Evolutionary conservation across 1,284 basidiomycete species (phyloP).

Genomic region (Cryptococcus sp.): DNA sequence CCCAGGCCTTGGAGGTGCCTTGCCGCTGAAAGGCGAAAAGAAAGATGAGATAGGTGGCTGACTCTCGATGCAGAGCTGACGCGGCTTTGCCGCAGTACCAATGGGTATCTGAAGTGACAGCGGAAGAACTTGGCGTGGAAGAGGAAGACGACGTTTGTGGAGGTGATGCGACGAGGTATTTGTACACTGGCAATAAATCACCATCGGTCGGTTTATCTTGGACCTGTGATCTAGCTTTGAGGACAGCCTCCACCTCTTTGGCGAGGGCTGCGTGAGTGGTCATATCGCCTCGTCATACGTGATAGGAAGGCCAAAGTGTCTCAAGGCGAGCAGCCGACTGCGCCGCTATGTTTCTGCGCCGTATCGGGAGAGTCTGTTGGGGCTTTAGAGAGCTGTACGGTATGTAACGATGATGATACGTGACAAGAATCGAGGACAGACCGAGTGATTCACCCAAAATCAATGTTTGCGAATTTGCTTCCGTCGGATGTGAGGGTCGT

Average conservation of each 20-base stretch:
- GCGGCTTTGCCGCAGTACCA: constrained; percentile 44
- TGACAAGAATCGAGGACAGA: neutral
- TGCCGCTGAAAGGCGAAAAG: constrained; percentile 72
- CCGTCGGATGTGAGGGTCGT: neutral
- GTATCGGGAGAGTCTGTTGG: too few species aligned
- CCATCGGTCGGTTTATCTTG: constrained; percentile 52
- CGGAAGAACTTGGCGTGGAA: neutral
- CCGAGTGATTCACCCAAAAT: neutral
- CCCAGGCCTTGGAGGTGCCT: constrained; percentile 64
- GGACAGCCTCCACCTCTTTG: constrained; percentile 40
- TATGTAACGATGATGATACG: neutral
- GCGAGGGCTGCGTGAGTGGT: constrained; percentile 3
- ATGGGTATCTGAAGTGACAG: constrained; percentile 20
- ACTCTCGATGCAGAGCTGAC: constrained; percentile 37
- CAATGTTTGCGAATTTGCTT: neutral
- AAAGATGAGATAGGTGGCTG: constrained; percentile 75
- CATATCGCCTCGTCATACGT: neutral
- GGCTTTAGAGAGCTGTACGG: neutral
- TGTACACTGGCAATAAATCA: constrained; percentile 61
- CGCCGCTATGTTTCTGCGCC: too few species aligned
- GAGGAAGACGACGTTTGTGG: constrained; percentile 15
- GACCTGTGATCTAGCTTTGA: constrained; percentile 24
- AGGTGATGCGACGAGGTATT: constrained; percentile 55
- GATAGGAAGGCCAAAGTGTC: neutral
- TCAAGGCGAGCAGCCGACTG: too few species aligned